These are phyloP conservation scores for Paecilomyces sp. DNA, from an alignment of 2,329 filamentous ascomycete genomes.

Conservation along the genomic window DNA sequence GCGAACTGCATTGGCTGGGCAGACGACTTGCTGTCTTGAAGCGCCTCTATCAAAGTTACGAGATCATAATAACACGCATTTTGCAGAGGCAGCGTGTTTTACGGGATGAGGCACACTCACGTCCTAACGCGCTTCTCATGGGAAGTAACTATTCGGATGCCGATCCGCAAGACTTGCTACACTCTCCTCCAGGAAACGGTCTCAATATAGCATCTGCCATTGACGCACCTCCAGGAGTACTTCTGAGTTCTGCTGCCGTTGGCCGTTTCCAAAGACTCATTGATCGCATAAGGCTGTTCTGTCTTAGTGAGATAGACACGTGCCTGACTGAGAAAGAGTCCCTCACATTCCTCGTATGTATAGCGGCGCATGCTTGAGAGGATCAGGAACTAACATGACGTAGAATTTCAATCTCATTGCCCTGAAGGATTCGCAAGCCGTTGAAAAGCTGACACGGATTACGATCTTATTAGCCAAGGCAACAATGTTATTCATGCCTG, in stretches of 20 bases:
- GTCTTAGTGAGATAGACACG: conserved; percentile 56
- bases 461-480: conserved; percentile 68
- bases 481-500: conserved; percentile 67
- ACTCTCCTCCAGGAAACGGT: conserved; percentile 17
- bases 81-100: conserved; percentile 44
- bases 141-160: conserved; percentile 15
- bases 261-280: conserved; percentile 54
- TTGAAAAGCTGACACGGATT: conserved; percentile 63
- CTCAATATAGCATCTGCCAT: conserved; percentile 10
- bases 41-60: conserved; percentile 56
- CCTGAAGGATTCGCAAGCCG: conserved; percentile 65
- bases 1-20: conserved; percentile 52
- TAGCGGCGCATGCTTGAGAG: background rate
- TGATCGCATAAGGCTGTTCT: conserved; percentile 56
- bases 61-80: conserved; percentile 55
- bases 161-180: conserved; percentile 35
- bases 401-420: conserved; percentile 73
- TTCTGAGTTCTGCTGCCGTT: conserved; percentile 42
- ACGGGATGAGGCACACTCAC: conserved; percentile 25
- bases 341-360: conserved; percentile 57
- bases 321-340: conserved; percentile 63
- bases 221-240: conserved; percentile 30
- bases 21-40: conserved; percentile 55
- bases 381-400: conserved; percentile 2
- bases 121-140: conserved; percentile 12